These are phyloP conservation scores for Trichocladium antarcticum DNA, from an alignment of 495 filamentous ascomycete species.

Conservation along the genomic window DNA sequence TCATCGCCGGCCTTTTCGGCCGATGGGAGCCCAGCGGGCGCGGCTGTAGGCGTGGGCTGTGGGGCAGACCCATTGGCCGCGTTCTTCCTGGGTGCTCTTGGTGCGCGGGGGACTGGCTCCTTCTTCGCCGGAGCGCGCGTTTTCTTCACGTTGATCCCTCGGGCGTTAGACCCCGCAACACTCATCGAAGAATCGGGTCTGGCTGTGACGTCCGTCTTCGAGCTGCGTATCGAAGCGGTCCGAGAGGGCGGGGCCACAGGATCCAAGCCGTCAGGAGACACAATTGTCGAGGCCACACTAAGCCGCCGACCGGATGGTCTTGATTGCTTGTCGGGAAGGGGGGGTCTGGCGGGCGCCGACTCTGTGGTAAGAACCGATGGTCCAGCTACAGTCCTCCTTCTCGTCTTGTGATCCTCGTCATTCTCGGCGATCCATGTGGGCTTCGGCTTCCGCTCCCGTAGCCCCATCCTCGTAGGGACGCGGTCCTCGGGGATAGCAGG, in stretches of 20 bases:
- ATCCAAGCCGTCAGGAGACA: conserved; percentile 17
- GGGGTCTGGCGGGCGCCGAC: conserved; percentile 30
- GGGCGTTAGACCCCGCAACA: conserved; percentile 18
- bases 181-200: conserved; percentile 33
- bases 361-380: conserved; percentile 37
- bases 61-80: conserved; percentile 10
- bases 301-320: conserved; percentile 28
- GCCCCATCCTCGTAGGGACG: conserved; percentile 52
- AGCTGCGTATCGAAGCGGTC: conserved; percentile 13
- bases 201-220: conserved; percentile 31
- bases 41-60: background rate
- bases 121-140: conserved; percentile 33
- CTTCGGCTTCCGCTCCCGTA: conserved; percentile 57
- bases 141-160: conserved; percentile 35
- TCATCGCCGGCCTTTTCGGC: conserved; percentile 22
- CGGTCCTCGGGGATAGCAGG: conserved; percentile 24
- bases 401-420: conserved; percentile 42
- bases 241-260: conserved; percentile 1
- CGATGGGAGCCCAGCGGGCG: background rate
- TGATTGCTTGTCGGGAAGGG: conserved; percentile 23
- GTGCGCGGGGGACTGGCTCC: conserved; percentile 25
- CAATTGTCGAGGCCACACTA: conserved; percentile 31
- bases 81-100: conserved; percentile 35
- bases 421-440: conserved; percentile 38
- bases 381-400: conserved; percentile 57